phyloP scores from a whole-genome alignment of 140 eudicot species.

The Anethum foeniculum region DNA sequence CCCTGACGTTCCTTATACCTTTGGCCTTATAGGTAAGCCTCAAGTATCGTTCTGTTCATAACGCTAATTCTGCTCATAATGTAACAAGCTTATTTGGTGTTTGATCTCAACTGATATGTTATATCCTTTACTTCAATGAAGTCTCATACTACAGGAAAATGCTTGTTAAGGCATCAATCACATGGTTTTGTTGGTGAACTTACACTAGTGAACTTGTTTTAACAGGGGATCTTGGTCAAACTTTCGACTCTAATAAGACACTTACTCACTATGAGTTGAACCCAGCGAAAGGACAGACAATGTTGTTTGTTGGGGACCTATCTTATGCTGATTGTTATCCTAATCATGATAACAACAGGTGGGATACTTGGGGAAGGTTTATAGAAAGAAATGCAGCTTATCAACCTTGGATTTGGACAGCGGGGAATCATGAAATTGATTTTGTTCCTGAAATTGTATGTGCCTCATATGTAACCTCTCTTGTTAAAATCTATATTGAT shows the following conservation, averaged over 20 bases:
- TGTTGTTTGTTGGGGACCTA: constrained; percentile 80
- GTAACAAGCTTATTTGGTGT: neutral
- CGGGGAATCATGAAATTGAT: constrained; percentile 91
- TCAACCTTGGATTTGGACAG: constrained; percentile 97
- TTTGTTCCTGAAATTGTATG: constrained; percentile 60
- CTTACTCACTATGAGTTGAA: constrained; percentile 64
- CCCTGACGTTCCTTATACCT: constrained; percentile 89
- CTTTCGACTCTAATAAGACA: constrained; percentile 71
- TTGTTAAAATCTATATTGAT: neutral
- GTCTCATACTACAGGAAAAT: neutral
- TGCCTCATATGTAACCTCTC: neutral
- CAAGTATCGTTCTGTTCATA: neutral
- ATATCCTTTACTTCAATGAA: neutral
- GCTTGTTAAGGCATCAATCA: neutral
- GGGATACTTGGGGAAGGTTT: constrained; percentile 97
- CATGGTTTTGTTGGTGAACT: neutral
- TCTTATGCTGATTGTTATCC: constrained; percentile 81
- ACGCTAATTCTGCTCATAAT: neutral
- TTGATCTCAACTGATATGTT: neutral
- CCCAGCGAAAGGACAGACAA: constrained; percentile 65
- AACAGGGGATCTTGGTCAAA: constrained; percentile 93
- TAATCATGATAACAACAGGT: constrained; percentile 66
- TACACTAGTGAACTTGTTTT: neutral
- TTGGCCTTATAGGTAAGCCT: constrained; percentile 82
- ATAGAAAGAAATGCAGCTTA: constrained; percentile 74